Base-by-base conservation (phyloP, 1,284 basidiomycete genomes). In the Boletus sp. region DNA sequence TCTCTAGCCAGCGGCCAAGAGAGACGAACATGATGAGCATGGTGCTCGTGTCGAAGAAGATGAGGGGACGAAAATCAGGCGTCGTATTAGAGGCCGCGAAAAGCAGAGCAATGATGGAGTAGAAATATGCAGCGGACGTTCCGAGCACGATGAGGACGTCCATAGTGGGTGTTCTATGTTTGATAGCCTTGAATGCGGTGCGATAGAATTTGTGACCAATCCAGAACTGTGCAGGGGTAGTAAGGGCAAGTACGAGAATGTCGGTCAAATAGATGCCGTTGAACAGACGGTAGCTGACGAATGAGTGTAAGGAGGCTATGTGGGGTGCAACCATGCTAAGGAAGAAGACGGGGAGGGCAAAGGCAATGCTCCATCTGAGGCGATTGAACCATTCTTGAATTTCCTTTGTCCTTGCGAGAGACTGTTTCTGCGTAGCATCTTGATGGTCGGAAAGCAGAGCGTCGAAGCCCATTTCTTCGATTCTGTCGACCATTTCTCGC, bases 21-120 rank as follows among this genome's bases (percentile, higher is more conserved):
- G 94, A 95, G 68, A 98, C 93, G 74, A 99, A 99, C 77, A 91
- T 95, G 82, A 99, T 93, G 60, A 99, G 81, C 97, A 99, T 99
- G 21, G 96, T 97, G 69, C 93, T 96, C 2, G 97, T 99, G 78
- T 99, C 97, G 78, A 99, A 99, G 80, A 98, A 99, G 35, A 95
- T 88, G 72, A 92, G 86, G 1, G 97, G 97, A 40, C 85, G 88
- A 72, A 84, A 93, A 58, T 85, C 83, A 0, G 87, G 81, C 8
- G 86, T 82, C 5, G 78, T 72, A 68, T 86, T 84, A 77, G 91
- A 86, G 27, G 86, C 80, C 38, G 90, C 87, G 51, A 82, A 80
- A 66, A 92, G 65, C 81, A 98, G 86, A 55, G 85, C 77, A 59
- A 88, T 78, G 43, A 95, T 68, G 6, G 96, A 98, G 77, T 98